These are phyloP conservation scores for Boechera retrofracta DNA, from an alignment of 345 rosid species.

Conservation along the genomic window DNA sequence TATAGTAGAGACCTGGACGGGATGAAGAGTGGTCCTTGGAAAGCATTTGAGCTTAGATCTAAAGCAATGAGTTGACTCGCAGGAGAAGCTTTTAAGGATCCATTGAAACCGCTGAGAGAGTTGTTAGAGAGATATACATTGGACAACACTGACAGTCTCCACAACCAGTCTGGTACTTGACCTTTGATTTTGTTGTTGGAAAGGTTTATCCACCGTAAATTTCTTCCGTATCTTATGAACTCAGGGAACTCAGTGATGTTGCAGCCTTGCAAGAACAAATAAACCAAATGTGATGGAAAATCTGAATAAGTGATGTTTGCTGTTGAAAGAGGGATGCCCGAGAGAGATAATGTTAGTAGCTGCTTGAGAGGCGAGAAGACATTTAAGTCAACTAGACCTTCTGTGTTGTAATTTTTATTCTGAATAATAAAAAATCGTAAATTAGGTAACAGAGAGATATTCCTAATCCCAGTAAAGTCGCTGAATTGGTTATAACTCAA, in stretches of 20 bases:
- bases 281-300: not conserved
- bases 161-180: constrained; percentile 10
- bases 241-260: constrained; percentile 1
- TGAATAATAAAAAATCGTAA: accelerated
- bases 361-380: not conserved
- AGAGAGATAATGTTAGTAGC: not conserved
- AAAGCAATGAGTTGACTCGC: not conserved
- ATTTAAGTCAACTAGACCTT: not conserved
- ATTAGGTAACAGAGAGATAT: not conserved
- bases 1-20: not conserved
- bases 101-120: not conserved
- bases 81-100: not conserved
- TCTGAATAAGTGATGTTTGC: not conserved
- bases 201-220: accelerated
- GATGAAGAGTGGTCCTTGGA: constrained; percentile 5
- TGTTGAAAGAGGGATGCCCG: not conserved
- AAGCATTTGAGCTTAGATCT: not conserved
- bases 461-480: not conserved
- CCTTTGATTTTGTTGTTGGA: constrained; percentile 17
- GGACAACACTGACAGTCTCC: not conserved
- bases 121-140: not conserved
- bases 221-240: not conserved
- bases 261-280: not conserved
- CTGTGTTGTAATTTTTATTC: not conserved
- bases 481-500: not conserved